Evolutionary conservation across 371 early-diverging fungal species (phyloP).

Genomic region (Lichtheimia ramosa): DNA sequence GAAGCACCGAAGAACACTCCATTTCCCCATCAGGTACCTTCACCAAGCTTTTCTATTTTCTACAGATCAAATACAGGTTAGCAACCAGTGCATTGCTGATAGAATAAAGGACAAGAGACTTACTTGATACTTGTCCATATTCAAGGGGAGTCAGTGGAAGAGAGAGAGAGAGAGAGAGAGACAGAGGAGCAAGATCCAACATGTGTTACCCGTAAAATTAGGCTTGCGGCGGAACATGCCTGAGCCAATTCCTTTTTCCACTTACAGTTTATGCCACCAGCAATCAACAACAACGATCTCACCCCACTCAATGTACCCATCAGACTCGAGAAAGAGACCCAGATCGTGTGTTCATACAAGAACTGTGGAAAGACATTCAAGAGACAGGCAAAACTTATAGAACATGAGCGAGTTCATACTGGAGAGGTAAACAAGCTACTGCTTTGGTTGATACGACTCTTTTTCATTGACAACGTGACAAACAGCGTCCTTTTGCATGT

Average conservation of each 20-base stretch:
- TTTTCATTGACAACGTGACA: neutral
- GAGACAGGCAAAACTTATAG: conserved; percentile 52
- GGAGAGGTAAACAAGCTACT: conserved; percentile 48
- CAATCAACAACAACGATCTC: neutral
- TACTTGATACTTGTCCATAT: conserved; percentile 85
- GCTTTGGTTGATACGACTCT: neutral
- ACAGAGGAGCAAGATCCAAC: too few species aligned
- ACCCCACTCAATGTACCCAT: neutral
- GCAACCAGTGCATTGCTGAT: neutral
- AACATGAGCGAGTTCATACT: conserved; percentile 62
- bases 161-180: conserved; percentile 3
- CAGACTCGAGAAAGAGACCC: neutral
- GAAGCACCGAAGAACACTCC: too few species aligned
- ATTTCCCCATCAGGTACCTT: conserved; percentile 52
- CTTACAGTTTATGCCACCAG: too few species aligned
- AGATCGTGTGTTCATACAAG: conserved; percentile 7
- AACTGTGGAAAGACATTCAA: conserved; percentile 55
- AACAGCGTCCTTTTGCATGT: conserved; percentile 59
- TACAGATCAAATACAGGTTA: conserved; percentile 15
- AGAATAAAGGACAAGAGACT: neutral
- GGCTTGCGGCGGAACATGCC: neutral
- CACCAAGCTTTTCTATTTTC: conserved; percentile 93
- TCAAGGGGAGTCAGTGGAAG: conserved; percentile 1
- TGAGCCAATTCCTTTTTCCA: too few species aligned
- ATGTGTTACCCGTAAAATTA: neutral